These are phyloP conservation scores for Populus pruinosa DNA, from an alignment of 345 rosid genomes.

Conservation along the genomic window DNA sequence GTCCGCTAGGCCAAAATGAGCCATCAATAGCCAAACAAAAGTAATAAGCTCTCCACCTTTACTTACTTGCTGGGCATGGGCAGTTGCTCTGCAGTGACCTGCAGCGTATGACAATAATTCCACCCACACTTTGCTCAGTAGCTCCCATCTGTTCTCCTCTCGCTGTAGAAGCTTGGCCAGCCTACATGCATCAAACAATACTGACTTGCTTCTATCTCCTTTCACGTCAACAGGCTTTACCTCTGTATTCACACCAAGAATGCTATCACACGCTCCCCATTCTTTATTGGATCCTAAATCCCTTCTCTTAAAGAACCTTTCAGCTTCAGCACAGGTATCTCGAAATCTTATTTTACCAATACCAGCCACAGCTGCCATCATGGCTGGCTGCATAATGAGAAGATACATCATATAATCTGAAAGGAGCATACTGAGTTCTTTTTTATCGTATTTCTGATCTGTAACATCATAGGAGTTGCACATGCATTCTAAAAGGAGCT, in stretches of 20 bases:
- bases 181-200: slow-evolving; percentile 54
- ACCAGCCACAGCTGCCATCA: slow-evolving; percentile 52
- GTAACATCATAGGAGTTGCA: slow-evolving; percentile 31
- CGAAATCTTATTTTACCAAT: slow-evolving; percentile 45
- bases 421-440: slow-evolving; percentile 39
- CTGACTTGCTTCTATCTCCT: slow-evolving; percentile 63
- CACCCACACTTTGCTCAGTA: slow-evolving; percentile 58
- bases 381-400: slow-evolving; percentile 41
- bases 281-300: neutral
- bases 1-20: slow-evolving; percentile 59
- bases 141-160: slow-evolving; percentile 47
- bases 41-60: slow-evolving; percentile 66
- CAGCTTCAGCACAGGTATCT: slow-evolving; percentile 48
- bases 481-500: slow-evolving; percentile 56
- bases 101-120: slow-evolving; percentile 58
- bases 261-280: slow-evolving; percentile 16
- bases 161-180: slow-evolving; percentile 44
- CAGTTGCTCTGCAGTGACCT: slow-evolving; percentile 44
- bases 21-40: slow-evolving; percentile 70
- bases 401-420: slow-evolving; percentile 67
- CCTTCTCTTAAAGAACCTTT: slow-evolving; percentile 34
- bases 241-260: slow-evolving; percentile 25
- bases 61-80: slow-evolving; percentile 58
- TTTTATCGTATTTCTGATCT: neutral
- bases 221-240: slow-evolving; percentile 41